Percentiles rank a stretch among this genome's conserved stretches.
These are phyloP conservation scores for Penicillium expansum DNA, from an alignment of 2,329 filamentous ascomycete species.

Conservation along the genomic window DNA sequence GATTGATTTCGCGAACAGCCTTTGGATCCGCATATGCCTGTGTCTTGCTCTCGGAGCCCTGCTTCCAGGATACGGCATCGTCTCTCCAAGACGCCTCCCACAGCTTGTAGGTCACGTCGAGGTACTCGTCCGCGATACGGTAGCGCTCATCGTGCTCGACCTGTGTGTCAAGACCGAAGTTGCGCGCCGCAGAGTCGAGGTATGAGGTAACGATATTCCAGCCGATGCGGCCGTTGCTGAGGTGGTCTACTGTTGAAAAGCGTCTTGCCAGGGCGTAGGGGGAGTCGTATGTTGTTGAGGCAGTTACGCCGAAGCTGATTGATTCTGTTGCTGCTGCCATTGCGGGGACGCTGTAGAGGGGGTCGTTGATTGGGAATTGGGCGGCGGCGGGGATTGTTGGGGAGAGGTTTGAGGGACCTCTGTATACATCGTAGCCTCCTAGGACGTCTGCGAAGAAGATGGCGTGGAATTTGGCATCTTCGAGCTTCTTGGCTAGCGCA, in stretches of 20 bases:
- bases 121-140: constrained; percentile 49
- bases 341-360: constrained; percentile 44
- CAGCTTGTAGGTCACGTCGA: constrained; percentile 48
- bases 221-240: constrained; percentile 51
- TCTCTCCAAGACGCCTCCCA: constrained; percentile 55
- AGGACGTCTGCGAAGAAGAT: constrained; percentile 54
- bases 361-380: constrained; percentile 47
- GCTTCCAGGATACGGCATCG: constrained; percentile 33
- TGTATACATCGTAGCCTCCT: constrained; percentile 49
- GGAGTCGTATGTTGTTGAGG: constrained; percentile 55
- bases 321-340: constrained; percentile 49
- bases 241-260: constrained; percentile 55
- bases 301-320: constrained; percentile 53
- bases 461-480: constrained; percentile 50
- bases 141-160: constrained; percentile 52
- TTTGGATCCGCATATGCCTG: constrained; percentile 34
- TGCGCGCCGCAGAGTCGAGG: constrained; percentile 49
- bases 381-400: constrained; percentile 41
- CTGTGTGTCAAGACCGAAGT: constrained; percentile 46
- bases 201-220: constrained; percentile 56
- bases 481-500: constrained; percentile 47
- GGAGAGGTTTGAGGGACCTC: constrained; percentile 39
- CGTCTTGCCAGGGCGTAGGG: constrained; percentile 55
- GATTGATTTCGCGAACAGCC: constrained; percentile 39
- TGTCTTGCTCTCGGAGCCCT: constrained; percentile 14